Evolutionary conservation across 805 yeast genomes (phyloP), one percentile per base, ranked within the genome.

Genomic region (Nakazawaea siamensis): DNA sequence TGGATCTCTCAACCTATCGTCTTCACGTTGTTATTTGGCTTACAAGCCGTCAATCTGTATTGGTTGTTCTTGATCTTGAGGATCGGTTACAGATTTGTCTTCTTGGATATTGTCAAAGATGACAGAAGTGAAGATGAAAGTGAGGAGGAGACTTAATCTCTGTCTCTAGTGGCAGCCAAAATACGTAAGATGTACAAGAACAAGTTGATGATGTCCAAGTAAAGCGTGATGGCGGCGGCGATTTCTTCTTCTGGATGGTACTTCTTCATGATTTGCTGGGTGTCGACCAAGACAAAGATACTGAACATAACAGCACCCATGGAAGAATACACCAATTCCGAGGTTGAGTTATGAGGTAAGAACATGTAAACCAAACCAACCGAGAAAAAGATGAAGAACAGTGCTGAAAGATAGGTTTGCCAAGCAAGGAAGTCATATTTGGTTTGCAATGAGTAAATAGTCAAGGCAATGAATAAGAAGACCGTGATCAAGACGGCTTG

Each of bases 1-100:
- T 86, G 86, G 81, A 84, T 92, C 45, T 80, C 97, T 17, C 94
- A 85, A 62, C 83, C 85, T 36, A 87, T 92, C 54, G 88, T 90
- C 3, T 88, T 92, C 50, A 57, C 60, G 16, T 70, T 92, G 50
- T 70, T 92, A 41, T 64, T 70, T 35, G 88, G 92, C 1, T 68
- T 92, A 44, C 97, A 92, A 57, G 49, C 84, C 37, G 86, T 92
- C 38, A 92, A 92, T 52, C 47, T 73, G 15, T 92, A 83, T 62
- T 92, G 98, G 98, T 68, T 88, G 39, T 75, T 72, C 48, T 67
- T 90, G 48, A 84, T 92, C 43, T 45, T 83, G 34, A 75, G 96
- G 55, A 82, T 92, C 47, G 66, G 80, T 24, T 76, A 68, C 55
- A 75, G 96, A 53, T 64, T 70, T 40, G 55, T 81, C 7, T 60